These are phyloP conservation scores for Mycena filopes DNA, from an alignment of 768 basidiomycete species.

Conservation along the genomic window DNA sequence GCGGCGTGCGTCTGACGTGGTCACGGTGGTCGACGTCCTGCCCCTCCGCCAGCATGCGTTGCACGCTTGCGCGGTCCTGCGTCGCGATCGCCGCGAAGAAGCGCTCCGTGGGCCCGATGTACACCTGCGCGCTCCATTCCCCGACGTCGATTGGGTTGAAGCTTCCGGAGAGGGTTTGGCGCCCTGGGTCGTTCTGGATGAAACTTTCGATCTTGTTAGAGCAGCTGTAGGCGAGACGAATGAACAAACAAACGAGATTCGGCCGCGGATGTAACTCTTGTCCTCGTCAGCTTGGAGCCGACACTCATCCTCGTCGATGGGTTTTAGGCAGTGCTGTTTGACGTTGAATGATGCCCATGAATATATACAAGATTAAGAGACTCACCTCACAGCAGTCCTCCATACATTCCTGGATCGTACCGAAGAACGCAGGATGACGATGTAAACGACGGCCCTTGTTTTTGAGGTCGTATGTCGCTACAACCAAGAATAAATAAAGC, in stretches of 20 bases:
- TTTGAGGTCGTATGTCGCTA: slow-evolving; percentile 71
- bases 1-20: slow-evolving; percentile 68
- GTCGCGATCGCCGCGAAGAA: slow-evolving; percentile 67
- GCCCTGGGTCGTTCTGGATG: slow-evolving; percentile 68
- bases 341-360: too few species aligned
- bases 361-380: too few species aligned
- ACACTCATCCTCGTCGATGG: slow-evolving; percentile 65
- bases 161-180: slow-evolving; percentile 69
- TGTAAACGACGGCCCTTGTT: slow-evolving; percentile 69
- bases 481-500: slow-evolving; percentile 1
- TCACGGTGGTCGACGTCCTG: slow-evolving; percentile 65
- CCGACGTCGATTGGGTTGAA: slow-evolving; percentile 76
- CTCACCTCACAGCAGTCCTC: slow-evolving; percentile 72
- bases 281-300: slow-evolving; percentile 64
- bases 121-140: slow-evolving; percentile 73
- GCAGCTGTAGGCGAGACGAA: slow-evolving; percentile 1
- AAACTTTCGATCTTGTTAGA: slow-evolving; percentile 48
- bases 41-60: slow-evolving; percentile 51
- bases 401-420: slow-evolving; percentile 63
- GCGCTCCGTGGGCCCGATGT: slow-evolving; percentile 62
- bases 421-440: slow-evolving; percentile 73
- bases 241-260: slow-evolving; percentile 54
- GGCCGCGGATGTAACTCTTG: slow-evolving; percentile 62
- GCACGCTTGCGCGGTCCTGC: slow-evolving; percentile 53
- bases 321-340: slow-evolving; percentile 66